These are phyloP conservation scores for Cystobasidiopsis lactophilus DNA, from an alignment of 768 basidiomycete genomes.

Conservation along the genomic window DNA sequence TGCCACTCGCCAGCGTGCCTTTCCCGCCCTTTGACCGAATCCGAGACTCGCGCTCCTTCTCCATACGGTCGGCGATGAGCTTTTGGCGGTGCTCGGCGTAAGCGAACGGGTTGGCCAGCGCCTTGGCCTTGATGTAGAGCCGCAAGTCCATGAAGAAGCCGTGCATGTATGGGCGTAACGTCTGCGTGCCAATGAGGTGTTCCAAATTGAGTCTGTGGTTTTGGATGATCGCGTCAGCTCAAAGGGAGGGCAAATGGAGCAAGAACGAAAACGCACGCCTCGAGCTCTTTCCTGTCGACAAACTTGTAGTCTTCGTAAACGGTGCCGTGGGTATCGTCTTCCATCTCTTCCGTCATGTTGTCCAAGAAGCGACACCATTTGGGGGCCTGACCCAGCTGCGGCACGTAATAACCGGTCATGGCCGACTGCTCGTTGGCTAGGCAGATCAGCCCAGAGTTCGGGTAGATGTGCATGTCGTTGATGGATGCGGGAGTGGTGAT, in stretches of 20 bases:
- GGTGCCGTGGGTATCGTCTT: conserved; percentile 52
- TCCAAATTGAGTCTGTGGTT: conserved; percentile 73
- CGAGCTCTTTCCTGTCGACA: conserved; percentile 63
- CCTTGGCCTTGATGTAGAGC: conserved; percentile 81
- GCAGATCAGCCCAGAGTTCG: conserved; percentile 69
- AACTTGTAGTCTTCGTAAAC: conserved; percentile 97
- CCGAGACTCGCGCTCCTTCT: conserved; percentile 75
- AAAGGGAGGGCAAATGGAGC: conserved; percentile 1
- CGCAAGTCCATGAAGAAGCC: conserved; percentile 94
- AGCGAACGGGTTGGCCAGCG: conserved; percentile 87
- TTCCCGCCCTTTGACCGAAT: conserved; percentile 51
- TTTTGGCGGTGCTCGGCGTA: conserved; percentile 86
- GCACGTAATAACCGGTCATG: conserved; percentile 83
- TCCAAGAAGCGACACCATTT: conserved; percentile 95
- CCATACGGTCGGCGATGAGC: conserved; percentile 66
- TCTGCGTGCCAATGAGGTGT: conserved; percentile 78
- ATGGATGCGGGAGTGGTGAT: conserved; percentile 76
- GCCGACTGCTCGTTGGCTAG: conserved; percentile 92
- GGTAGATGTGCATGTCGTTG: conserved; percentile 74
- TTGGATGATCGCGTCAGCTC: neutral
- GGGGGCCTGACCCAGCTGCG: conserved; percentile 87
- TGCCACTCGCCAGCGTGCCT: conserved; percentile 23
- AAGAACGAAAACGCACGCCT: conserved; percentile 38
- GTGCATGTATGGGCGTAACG: conserved; percentile 98
- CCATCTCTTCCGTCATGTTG: conserved; percentile 92